Percentiles rank a stretch among this genome's conserved stretches.
Evolutionary conservation across 345 rosid genomes (phyloP).

Genomic region (Corchorus olitorius): DNA sequence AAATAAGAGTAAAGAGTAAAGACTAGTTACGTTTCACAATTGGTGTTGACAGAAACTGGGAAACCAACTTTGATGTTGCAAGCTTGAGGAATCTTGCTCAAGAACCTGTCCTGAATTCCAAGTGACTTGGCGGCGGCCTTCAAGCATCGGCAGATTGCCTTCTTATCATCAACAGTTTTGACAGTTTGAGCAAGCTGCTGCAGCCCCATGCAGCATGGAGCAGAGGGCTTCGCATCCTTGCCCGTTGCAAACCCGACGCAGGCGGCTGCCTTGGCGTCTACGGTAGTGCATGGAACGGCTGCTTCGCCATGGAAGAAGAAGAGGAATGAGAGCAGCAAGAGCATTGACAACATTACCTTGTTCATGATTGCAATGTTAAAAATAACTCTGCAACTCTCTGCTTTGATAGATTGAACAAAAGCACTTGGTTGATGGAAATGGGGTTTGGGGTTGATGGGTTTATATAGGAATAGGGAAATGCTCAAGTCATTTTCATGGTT

Average conservation of each 20-base stretch:
- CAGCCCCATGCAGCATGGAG: constrained; percentile 34
- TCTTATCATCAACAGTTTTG: constrained; percentile 36
- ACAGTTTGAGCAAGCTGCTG: constrained; percentile 30
- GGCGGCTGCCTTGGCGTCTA: constrained; percentile 30
- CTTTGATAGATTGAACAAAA: background rate
- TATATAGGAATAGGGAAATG: background rate
- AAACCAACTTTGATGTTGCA: constrained; percentile 48
- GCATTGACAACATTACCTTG: background rate
- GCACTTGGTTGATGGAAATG: background rate
- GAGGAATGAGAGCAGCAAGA: constrained; percentile 4
- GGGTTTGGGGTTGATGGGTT: background rate
- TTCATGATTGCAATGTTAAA: constrained; percentile 1
- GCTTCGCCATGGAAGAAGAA: background rate
- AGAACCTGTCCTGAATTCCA: constrained; percentile 37
- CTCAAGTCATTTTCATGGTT: background rate
- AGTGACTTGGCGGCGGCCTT: constrained; percentile 26
- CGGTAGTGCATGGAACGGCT: constrained; percentile 23
- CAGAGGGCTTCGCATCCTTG: constrained; percentile 17
- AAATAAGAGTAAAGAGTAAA: background rate
- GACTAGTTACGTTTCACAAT: constrained; percentile 39
- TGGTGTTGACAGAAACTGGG: constrained; percentile 34
- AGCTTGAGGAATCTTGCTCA: constrained; percentile 38
- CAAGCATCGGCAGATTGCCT: constrained; percentile 39
- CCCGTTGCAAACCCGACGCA: constrained; percentile 38
- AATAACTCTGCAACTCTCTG: too few relatives aligned